These are phyloP conservation scores for Rhizophagus sp. DNA, from an alignment of 192 early-diverging fungal species.

Conservation along the genomic window DNA sequence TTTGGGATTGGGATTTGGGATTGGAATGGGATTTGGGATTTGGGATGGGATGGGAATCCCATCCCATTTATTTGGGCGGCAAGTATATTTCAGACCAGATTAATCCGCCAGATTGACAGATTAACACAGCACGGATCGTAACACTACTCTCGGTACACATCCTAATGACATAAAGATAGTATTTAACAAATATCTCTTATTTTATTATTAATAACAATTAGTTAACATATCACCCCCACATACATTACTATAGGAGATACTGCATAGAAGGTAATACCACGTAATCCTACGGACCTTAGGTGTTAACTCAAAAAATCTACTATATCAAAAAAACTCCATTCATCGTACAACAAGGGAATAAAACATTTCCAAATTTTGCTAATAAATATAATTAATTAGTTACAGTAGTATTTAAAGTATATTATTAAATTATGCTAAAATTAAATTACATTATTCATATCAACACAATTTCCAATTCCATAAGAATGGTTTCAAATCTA, in stretches of 20 bases:
- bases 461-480: slow-evolving; percentile 34
- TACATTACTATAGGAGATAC: slow-evolving; percentile 78
- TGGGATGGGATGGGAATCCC: no score
- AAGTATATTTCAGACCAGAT: slow-evolving; percentile 65
- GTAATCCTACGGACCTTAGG: slow-evolving; percentile 53
- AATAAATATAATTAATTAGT: not conserved
- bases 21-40: no score
- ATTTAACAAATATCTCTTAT: no score
- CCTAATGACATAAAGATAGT: slow-evolving; percentile 33
- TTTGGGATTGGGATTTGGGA: no score
- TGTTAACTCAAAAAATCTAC: slow-evolving; percentile 61
- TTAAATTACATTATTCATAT: not conserved
- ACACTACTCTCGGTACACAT: slow-evolving; percentile 63
- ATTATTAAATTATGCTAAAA: not conserved
- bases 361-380: slow-evolving; percentile 64
- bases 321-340: slow-evolving; percentile 77
- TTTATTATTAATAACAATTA: not conserved
- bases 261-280: slow-evolving; percentile 63
- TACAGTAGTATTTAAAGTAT: not conserved
- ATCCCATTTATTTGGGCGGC: no score
- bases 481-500: slow-evolving; percentile 38
- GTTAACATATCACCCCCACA: slow-evolving; percentile 70
- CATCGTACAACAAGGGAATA: slow-evolving; percentile 64
- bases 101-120: no score
- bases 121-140: no score